Evolutionary conservation across 768 basidiomycete species (phyloP), one percentile per base, ranked within the genome.

Genomic region (Lactarius vividus): DNA sequence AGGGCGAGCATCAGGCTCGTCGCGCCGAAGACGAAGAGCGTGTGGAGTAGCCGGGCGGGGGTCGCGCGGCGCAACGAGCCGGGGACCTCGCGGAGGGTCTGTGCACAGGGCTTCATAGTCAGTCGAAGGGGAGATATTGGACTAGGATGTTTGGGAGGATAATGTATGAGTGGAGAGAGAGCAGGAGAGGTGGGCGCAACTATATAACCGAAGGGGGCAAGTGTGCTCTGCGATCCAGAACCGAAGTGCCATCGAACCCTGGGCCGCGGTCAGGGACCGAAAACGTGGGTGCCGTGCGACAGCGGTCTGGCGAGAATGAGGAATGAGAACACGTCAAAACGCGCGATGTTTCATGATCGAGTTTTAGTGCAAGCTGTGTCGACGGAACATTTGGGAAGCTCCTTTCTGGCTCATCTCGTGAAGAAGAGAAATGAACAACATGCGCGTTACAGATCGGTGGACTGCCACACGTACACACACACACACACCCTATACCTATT

Each of bases 281-380:
- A 46, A 62, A 63, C 66, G 66, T 63, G 66, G 57, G 62, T 29
- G 33, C 29, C 66, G 66, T 63, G 66, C 66, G 66, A 63, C 62
- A 67, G 35, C 62, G 60, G 66, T 46, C 40, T 28, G 66, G 61
- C 11, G 49, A 44, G 66, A 62, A 63, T 55, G 61, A 61, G 58
- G 58, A 37, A 63, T 33, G 58, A 61, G 35, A 44, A 67, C 57
- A 63, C 61, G 61, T 67, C 66, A 66, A 61, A 57, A 66, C 55
- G 55, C 46, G 49, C 26, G 60, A 16, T 66, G 60, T 59, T 67
- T 42, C 61, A 67, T 67, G 61, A 67, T 67, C 66, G 35, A 57
- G n/a, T 26, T 35, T 52, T 53, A 62, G 49, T 44, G 35, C 61
- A 67, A 67, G 66, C 66, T 39, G 66, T 67, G 66, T 57, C 31